Percentiles rank a stretch among this genome's conserved stretches.
These are phyloP conservation scores for Schizonepeta tenuifolia DNA, from an alignment of 257 asterid genomes.

Conservation along the genomic window DNA sequence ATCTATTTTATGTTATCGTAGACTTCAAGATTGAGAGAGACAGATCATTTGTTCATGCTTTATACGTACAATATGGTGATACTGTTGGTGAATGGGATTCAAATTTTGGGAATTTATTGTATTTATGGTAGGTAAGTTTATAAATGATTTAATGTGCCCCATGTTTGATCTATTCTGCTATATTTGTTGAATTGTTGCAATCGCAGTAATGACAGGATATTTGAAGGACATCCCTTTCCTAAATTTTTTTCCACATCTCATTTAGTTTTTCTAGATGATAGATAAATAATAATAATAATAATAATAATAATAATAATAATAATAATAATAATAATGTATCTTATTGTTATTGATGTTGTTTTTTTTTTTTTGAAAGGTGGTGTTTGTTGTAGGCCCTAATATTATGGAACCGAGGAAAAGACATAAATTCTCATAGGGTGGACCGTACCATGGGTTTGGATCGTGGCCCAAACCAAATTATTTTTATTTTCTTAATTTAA, in stretches of 20 bases:
- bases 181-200: constrained; percentile 17
- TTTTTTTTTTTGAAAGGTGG: too few species aligned
- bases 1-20: neutral
- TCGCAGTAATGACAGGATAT: constrained; percentile 11
- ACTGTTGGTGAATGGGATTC: neutral
- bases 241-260: neutral
- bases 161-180: neutral
- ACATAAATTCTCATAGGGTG: too few species aligned
- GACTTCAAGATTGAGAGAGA: constrained; percentile 30
- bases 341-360: too few species aligned
- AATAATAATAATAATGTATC: too few species aligned
- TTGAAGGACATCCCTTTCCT: neutral
- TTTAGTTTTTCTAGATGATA: neutral
- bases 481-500: too few species aligned
- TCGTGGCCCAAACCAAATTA: too few species aligned
- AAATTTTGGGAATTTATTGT: neutral
- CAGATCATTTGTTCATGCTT: constrained; percentile 17
- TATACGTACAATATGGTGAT: neutral
- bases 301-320: too few species aligned
- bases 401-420: too few species aligned
- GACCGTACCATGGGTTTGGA: too few species aligned
- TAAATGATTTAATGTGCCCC: neutral
- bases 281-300: neutral
- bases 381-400: too few species aligned
- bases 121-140: neutral